Percentiles rank a stretch among this genome's conserved stretches.
Evolutionary conservation across 306 rosid species (phyloP).

Genomic region (Senna siamea): DNA sequence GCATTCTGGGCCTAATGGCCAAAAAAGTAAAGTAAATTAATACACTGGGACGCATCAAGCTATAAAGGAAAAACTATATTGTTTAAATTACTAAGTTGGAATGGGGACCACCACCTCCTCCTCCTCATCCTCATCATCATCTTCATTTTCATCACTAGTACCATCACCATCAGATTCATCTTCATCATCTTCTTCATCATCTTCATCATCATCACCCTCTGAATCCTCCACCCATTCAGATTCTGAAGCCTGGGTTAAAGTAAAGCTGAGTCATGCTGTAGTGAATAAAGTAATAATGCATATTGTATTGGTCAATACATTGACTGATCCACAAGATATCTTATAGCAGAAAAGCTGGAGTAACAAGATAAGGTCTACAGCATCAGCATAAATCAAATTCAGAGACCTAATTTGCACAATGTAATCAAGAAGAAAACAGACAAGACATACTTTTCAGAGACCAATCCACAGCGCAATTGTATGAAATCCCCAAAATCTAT

Average conservation of each 20-base stretch:
- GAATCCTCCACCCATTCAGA: slow-evolving; percentile 98
- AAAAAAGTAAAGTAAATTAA: slow-evolving; percentile 35
- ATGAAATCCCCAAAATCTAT: slow-evolving; percentile 16
- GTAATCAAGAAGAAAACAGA: slow-evolving; percentile 13
- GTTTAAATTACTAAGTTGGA: slow-evolving; percentile 37
- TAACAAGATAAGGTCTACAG: slow-evolving; percentile 25
- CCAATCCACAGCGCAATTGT: slow-evolving; percentile 15
- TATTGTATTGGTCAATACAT: slow-evolving; percentile 27
- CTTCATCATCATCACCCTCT: slow-evolving; percentile 77
- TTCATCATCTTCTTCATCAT: slow-evolving; percentile 50
- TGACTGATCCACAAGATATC: slow-evolving; percentile 27
- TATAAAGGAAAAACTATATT: slow-evolving; percentile 23
- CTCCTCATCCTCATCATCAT: slow-evolving; percentile 64
- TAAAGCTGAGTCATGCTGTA: slow-evolving; percentile 40
- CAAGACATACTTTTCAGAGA: background rate
- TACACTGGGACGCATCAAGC: slow-evolving; percentile 25
- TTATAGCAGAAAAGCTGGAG: slow-evolving; percentile 30
- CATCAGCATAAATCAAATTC: slow-evolving; percentile 30
- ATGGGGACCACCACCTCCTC: slow-evolving; percentile 47
- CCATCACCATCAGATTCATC: slow-evolving; percentile 52
- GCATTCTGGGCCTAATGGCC: slow-evolving; percentile 49
- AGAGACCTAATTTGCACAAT: slow-evolving; percentile 11
- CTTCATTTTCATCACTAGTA: slow-evolving; percentile 56
- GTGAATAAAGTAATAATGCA: slow-evolving; percentile 31
- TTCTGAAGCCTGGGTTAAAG: slow-evolving; percentile 66